Percentiles rank a stretch among this genome's conserved stretches.
These are phyloP conservation scores for Chamaecyparis obtusa DNA, from an alignment of 75 land plant genomes.

Conservation along the genomic window DNA sequence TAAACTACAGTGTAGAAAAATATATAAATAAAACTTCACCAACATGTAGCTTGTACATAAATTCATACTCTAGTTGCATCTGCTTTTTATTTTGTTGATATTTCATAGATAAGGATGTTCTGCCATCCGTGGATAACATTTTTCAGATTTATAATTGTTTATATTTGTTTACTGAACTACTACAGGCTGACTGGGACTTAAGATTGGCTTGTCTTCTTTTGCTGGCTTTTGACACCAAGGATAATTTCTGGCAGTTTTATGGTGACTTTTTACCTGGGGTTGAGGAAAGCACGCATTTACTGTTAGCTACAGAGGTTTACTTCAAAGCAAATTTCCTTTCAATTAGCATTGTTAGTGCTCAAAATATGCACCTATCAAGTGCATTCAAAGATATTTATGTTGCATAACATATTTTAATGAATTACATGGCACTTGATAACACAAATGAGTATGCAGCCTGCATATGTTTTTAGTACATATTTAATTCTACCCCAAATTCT, in stretches of 20 bases:
- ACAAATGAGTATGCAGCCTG: not conserved
- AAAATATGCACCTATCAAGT: not conserved
- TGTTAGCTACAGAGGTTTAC: slow-evolving; percentile 84
- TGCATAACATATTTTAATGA: not conserved
- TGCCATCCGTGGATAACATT: not conserved
- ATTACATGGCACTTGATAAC: not conserved
- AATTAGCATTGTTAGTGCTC: not conserved
- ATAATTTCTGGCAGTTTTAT: slow-evolving; percentile 93
- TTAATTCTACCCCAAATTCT: not conserved
- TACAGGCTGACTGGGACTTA: slow-evolving; percentile 96
- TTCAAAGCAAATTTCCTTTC: slow-evolving; percentile 2
- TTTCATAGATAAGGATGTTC: not conserved
- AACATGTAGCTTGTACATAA: too few species aligned
- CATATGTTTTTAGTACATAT: not conserved
- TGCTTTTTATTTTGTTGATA: not conserved
- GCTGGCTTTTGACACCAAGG: slow-evolving; percentile 76
- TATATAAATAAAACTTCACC: too few species aligned
- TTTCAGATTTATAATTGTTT: not conserved
- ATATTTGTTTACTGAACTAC: not conserved
- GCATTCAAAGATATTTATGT: not conserved
- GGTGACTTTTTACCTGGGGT: slow-evolving; percentile 86
- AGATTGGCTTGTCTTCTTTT: slow-evolving; percentile 90
- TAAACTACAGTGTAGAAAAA: too few species aligned
- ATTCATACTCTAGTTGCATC: not conserved
- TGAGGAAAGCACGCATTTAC: slow-evolving; percentile 80